Conservation (phyloP, 352 stramenopile species). For the Pythium angustatum region DNA sequence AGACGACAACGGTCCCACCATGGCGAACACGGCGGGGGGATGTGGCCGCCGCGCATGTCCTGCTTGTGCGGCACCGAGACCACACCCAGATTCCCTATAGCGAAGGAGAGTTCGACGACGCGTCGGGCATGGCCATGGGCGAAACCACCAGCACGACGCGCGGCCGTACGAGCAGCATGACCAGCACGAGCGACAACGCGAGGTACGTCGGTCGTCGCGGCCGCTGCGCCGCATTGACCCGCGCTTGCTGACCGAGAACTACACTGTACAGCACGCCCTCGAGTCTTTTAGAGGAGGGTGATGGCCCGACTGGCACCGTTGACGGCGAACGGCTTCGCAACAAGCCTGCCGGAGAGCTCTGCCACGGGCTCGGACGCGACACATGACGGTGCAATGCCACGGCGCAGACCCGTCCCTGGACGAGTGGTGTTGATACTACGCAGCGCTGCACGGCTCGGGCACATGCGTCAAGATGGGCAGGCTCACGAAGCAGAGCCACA, state of each 20-base stretch:
- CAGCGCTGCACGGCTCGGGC: constrained; percentile 56
- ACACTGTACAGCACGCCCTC: constrained; percentile 25
- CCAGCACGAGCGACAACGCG: constrained; percentile 13
- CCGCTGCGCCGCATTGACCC: constrained; percentile 20
- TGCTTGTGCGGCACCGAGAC: background rate
- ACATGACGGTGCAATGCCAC: constrained; percentile 28
- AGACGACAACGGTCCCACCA: background rate
- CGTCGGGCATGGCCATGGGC: background rate
- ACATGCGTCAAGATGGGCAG: constrained; percentile 84
- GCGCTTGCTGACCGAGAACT: constrained; percentile 29
- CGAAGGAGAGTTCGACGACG: too few relatives aligned
- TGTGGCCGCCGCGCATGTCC: background rate
- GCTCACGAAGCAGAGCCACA: constrained; percentile 83
- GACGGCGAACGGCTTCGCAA: constrained; percentile 25
- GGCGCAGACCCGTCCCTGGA: constrained; percentile 67
- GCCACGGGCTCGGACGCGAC: background rate
- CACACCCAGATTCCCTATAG: too few relatives aligned
- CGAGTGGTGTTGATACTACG: constrained; percentile 70
- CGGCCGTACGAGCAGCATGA: constrained; percentile 15
- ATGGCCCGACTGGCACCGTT: constrained; percentile 9
- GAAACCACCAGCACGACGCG: background rate
- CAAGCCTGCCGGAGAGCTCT: constrained; percentile 23
- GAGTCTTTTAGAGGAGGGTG: constrained; percentile 23
- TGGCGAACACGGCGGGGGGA: background rate
- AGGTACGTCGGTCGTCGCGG: background rate